A percentile compares a stretch with the other conserved stretches of the same genome.
Evolutionary conservation across 257 asterid species (phyloP).

Genomic region (Echium plantagineum): DNA sequence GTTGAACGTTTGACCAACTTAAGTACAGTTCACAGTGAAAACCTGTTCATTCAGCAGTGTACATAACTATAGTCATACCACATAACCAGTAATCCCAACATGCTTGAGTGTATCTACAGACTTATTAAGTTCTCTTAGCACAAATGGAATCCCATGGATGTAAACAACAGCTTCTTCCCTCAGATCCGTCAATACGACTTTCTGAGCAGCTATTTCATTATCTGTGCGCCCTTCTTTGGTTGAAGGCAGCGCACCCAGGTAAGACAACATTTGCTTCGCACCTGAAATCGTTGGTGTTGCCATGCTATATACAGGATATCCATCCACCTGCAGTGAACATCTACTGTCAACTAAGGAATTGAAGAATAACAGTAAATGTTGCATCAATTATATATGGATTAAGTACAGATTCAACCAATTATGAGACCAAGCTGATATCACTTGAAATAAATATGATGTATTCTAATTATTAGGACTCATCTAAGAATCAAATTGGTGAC

Average conservation of each 20-base stretch:
- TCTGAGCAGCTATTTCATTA: slow-evolving; percentile 39
- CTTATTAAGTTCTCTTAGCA: slow-evolving; percentile 88
- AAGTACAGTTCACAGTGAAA: slow-evolving; percentile 9
- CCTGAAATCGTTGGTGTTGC: slow-evolving; percentile 94
- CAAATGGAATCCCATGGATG: slow-evolving; percentile 82
- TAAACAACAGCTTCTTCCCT: slow-evolving; percentile 97
- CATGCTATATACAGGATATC: slow-evolving; percentile 87
- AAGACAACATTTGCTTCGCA: slow-evolving; percentile 80
- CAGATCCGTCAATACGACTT: slow-evolving; percentile 66
- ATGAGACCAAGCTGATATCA: not conserved
- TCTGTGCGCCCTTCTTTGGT: slow-evolving; percentile 38
- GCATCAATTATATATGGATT: not conserved
- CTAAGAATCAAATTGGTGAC: not conserved
- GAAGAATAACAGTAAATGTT: not conserved
- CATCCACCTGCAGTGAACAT: slow-evolving; percentile 53
- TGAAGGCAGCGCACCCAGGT: slow-evolving; percentile 50
- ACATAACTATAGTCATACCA: slow-evolving; percentile 40
- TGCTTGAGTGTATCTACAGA: slow-evolving; percentile 89
- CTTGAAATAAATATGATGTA: too few relatives aligned
- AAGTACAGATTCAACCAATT: not conserved
- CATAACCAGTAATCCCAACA: slow-evolving; percentile 89
- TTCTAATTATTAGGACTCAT: not conserved
- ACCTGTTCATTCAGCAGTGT: slow-evolving; percentile 16
- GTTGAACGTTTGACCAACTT: slow-evolving; percentile 18
- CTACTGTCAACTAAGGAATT: not conserved